Percentiles rank a stretch among this genome's conserved stretches.
phyloP scores from a whole-genome alignment of 2,329 filamentous ascomycete species.

The Dactylellina sp. region DNA sequence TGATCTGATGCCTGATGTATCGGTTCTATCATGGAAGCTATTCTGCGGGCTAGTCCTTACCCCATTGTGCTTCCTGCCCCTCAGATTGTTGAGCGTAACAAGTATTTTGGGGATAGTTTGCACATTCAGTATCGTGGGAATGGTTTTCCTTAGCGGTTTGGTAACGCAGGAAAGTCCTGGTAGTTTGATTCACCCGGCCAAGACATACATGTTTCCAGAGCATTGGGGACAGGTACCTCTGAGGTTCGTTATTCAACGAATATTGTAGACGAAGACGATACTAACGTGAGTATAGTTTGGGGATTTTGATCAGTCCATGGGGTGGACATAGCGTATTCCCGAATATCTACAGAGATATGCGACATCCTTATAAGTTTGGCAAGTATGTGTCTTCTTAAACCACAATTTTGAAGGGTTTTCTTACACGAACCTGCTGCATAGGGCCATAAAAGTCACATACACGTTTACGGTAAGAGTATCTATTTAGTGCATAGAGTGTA shows the following conservation, averaged over 20 bases:
- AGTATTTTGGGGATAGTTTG: slow-evolving; percentile 92
- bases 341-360: slow-evolving; percentile 83
- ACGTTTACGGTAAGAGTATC: slow-evolving; percentile 77
- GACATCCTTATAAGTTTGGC: slow-evolving; percentile 83
- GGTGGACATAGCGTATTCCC: slow-evolving; percentile 82
- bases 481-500: background rate
- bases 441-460: slow-evolving; percentile 81
- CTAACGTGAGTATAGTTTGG: slow-evolving; percentile 70
- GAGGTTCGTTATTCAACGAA: slow-evolving; percentile 67
- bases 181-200: slow-evolving; percentile 82
- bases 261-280: background rate
- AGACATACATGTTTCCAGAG: slow-evolving; percentile 82
- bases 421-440: slow-evolving; percentile 59
- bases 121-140: slow-evolving; percentile 86
- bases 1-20: slow-evolving; percentile 78
- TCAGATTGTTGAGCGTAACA: slow-evolving; percentile 86
- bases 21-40: slow-evolving; percentile 82
- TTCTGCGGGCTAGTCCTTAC: slow-evolving; percentile 82
- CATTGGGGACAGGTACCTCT: slow-evolving; percentile 89
- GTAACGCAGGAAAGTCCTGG: slow-evolving; percentile 82
- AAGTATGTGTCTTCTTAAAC: slow-evolving; percentile 47
- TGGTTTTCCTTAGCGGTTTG: slow-evolving; percentile 86
- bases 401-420: background rate
- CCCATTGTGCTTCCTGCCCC: slow-evolving; percentile 84
- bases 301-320: slow-evolving; percentile 71